phyloP scores from a whole-genome alignment of 352 stramenopile genomes.

The Globisporangium nodosum region DNA sequence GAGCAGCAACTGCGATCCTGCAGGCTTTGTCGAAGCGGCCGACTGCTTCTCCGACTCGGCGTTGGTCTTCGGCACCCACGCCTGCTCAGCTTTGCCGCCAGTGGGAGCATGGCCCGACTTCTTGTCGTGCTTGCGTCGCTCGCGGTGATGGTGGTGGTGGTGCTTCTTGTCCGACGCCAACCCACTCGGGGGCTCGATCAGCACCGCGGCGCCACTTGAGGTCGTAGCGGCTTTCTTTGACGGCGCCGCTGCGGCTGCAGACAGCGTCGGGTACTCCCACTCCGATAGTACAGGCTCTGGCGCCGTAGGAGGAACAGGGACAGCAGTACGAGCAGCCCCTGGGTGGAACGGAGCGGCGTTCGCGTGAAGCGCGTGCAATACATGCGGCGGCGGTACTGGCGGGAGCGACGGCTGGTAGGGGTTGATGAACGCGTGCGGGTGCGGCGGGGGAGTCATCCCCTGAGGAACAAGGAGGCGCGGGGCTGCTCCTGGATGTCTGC shows the following conservation, averaged over 20 bases:
- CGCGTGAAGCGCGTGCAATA: conserved; percentile 17
- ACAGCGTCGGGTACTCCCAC: conserved; percentile 24
- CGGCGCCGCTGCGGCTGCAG: conserved; percentile 4
- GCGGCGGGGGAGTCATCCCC: conserved; percentile 9
- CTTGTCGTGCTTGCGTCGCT: conserved; percentile 11
- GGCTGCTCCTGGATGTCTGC: neutral
- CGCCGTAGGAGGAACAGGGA: neutral
- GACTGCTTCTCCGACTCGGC: conserved; percentile 15
- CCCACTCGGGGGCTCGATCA: neutral
- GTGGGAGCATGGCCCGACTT: conserved; percentile 1
- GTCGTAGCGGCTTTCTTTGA: conserved; percentile 6
- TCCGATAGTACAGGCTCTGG: conserved; percentile 4
- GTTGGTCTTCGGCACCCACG: conserved; percentile 30
- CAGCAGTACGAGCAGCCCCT: too few relatives aligned
- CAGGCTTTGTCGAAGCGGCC: conserved; percentile 6
- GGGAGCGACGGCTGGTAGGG: conserved; percentile 11
- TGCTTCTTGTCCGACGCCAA: conserved; percentile 9
- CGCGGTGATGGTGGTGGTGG: neutral
- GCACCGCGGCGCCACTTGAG: neutral
- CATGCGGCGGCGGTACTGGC: neutral
- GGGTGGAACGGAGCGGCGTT: conserved; percentile 7
- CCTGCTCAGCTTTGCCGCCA: conserved; percentile 12
- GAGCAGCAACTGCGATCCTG: conserved; percentile 27
- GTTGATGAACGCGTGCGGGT: conserved; percentile 20
- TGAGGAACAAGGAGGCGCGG: conserved; percentile 12